Conservation (phyloP, 192 early-diverging fungal genomes). For the Coemansia sp. region DNA sequence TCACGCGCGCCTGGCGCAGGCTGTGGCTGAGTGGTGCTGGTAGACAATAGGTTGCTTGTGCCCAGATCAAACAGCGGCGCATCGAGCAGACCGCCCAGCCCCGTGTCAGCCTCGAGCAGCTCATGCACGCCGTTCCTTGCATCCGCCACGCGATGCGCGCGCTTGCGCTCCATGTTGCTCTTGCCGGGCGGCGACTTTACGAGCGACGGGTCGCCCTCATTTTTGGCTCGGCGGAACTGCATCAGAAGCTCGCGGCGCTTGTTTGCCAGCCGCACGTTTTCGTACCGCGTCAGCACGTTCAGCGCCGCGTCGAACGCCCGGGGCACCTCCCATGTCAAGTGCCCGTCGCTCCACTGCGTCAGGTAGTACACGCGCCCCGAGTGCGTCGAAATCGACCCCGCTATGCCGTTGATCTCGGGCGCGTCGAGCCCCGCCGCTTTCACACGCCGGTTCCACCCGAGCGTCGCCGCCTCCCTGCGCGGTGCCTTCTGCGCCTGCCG, state of each 20-base stretch:
- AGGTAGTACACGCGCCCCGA: conserved; percentile 19
- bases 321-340: conserved; percentile 18
- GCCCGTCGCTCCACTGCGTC: conserved; percentile 24
- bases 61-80: conserved; percentile 8
- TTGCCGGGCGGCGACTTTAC: conserved; percentile 12
- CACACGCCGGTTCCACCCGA: conserved; percentile 22
- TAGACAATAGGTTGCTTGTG: conserved; percentile 7
- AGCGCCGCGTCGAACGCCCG: not conserved
- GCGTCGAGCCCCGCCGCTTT: not conserved
- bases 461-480: conserved; percentile 6
- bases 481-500: not conserved
- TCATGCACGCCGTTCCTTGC: no score
- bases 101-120: no score
- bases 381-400: conserved; percentile 8
- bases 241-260: conserved; percentile 13
- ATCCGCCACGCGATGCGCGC: no score
- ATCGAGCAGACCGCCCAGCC: not conserved
- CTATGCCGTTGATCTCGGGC: conserved; percentile 5
- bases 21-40: not conserved
- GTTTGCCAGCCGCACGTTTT: conserved; percentile 1
- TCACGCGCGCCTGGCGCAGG: no score
- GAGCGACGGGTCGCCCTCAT: conserved; percentile 1
- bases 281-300: conserved; percentile 7
- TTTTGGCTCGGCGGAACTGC: not conserved
- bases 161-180: conserved; percentile 10